Base-by-base conservation (phyloP, 2,329 filamentous ascomycete genomes). In the Lasiodiplodia citricola region DNA sequence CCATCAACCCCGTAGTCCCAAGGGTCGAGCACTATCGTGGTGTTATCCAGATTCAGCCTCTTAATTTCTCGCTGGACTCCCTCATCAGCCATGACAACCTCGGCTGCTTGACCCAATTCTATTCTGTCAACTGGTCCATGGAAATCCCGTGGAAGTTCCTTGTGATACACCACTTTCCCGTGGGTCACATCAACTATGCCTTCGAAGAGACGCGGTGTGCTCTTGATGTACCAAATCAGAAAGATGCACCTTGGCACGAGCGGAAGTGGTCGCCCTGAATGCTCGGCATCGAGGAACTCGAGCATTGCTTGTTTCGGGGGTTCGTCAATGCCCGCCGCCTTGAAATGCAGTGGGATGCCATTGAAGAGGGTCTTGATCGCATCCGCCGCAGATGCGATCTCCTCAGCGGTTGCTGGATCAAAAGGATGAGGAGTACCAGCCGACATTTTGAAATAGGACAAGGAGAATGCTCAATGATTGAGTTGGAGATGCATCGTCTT, bases 101-200 rank as follows among this genome's bases (percentile, higher is more conserved):
- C 31, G 31, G 55, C 55, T 3, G 55, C 55, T n/a, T 57, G 31
- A 3, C 4, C 11, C 18, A 57, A 16, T 7, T 57, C 31, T 4
- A n/a, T 5, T 18, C 55, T 25, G 31, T 57, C 55, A 3, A 57
- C 55, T 13, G 55, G 55, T 0, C 55, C 55, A 21, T 57, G 55
- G 55, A 57, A 57, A n/a, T 57, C 55, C 18, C 31, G 55, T 10
- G 55, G 55, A n/a, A 57, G 31, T n/a, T 57, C 55, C 18, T 57
- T 57, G 55, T 57, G 31, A 7, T 57, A 38, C 4, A 57, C 35
- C 7, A 57, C 55, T 23, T 57, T 57, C 18, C 18, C 8, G 25
- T 57, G 55, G 16, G 55, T 57, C 14, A 57, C 55, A 38, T 57
- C 55, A 11, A 57, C 55, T 5, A 57, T n/a, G 31, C 55, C 55